phyloP scores from a whole-genome alignment of 139 green algal genomes.

The Picochlorum costavermella region DNA sequence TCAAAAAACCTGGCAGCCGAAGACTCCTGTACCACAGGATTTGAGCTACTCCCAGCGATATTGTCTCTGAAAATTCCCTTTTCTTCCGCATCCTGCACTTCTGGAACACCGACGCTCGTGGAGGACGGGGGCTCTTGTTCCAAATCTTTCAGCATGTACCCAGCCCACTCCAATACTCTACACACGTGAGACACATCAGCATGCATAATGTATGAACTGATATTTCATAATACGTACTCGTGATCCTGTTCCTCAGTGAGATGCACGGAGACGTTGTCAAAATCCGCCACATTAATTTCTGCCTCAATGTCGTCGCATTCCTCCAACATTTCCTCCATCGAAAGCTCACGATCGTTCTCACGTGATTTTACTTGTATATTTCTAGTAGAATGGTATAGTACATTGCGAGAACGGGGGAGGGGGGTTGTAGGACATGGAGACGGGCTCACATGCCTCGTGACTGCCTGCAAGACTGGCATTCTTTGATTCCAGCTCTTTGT shows the following conservation, averaged over 20 bases:
- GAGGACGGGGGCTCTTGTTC: too few relatives aligned
- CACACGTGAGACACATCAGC: too few relatives aligned
- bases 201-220: too few relatives aligned
- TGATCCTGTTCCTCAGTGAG: neutral
- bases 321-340: neutral
- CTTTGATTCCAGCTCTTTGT: too few relatives aligned
- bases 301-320: conserved; percentile 3
- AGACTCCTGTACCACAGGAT: neutral
- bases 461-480: too few relatives aligned
- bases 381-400: neutral
- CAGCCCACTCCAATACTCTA: too few relatives aligned
- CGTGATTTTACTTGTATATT: neutral
- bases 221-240: neutral
- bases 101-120: too few relatives aligned
- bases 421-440: too few relatives aligned
- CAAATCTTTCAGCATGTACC: too few relatives aligned
- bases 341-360: neutral
- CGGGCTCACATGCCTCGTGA: too few relatives aligned
- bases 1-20: conserved; percentile 1
- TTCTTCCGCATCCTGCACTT: neutral
- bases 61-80: neutral
- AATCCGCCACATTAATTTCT: neutral
- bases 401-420: too few relatives aligned
- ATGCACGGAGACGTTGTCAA: neutral
- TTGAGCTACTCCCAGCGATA: neutral